Evolutionary conservation across 352 stramenopile species (phyloP).

Genomic region (Phytophthora constricta): DNA sequence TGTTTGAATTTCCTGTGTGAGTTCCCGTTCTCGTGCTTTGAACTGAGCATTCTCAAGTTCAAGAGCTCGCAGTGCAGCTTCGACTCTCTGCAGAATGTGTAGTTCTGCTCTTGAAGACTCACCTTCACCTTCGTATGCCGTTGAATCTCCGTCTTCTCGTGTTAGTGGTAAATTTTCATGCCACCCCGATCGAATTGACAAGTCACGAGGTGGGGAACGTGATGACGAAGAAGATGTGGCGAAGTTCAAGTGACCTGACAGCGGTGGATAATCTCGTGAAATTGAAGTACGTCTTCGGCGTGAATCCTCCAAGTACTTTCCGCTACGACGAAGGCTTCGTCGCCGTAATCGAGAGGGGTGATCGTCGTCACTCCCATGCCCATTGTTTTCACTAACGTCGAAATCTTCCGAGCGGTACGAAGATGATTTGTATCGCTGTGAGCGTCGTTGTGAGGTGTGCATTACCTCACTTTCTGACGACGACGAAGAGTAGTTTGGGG

Average conservation of each 20-base stretch:
- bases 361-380: constrained; percentile 25
- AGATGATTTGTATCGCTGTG: constrained; percentile 8
- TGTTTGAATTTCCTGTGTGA: constrained; percentile 61
- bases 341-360: constrained; percentile 4
- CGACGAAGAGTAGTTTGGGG: constrained; percentile 25
- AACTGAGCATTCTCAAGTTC: constrained; percentile 69
- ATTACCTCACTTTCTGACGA: constrained; percentile 28
- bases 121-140: constrained; percentile 21
- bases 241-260: constrained; percentile 10
- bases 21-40: constrained; percentile 53
- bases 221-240: constrained; percentile 14
- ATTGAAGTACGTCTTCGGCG: too few relatives aligned
- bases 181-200: constrained; percentile 11
- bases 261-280: background rate
- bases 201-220: constrained; percentile 7
- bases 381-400: constrained; percentile 15
- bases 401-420: background rate
- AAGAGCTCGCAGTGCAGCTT: constrained; percentile 70
- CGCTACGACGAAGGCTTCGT: constrained; percentile 11
- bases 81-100: constrained; percentile 75
- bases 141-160: constrained; percentile 3
- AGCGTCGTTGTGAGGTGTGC: constrained; percentile 12
- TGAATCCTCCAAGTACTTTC: too few relatives aligned
- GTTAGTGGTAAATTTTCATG: constrained; percentile 4
- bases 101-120: constrained; percentile 45